phyloP scores from a whole-genome alignment of 75 land plant species.

The Sequoiadendron giganteum region DNA sequence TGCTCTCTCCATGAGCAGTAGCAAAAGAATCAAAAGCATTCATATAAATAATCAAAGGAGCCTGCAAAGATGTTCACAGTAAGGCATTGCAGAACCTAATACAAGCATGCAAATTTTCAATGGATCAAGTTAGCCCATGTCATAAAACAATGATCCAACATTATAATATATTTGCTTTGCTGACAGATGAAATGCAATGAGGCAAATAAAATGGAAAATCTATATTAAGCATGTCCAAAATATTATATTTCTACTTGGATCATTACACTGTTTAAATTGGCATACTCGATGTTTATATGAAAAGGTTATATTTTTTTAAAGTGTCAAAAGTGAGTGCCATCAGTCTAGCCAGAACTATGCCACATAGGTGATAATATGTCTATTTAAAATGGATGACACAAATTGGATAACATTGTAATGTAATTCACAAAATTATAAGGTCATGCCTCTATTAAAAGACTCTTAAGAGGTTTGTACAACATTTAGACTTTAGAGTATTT shows the following conservation, averaged over 20 bases:
- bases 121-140: not conserved
- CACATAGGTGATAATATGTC: not conserved
- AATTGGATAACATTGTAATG: not conserved
- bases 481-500: too few relatives aligned
- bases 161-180: not conserved
- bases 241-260: not conserved
- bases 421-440: too few relatives aligned
- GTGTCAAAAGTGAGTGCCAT: not conserved
- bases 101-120: not conserved
- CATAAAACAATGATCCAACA: not conserved
- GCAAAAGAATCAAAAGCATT: conserved; percentile 93
- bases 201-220: not conserved
- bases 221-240: not conserved
- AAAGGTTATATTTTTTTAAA: not conserved
- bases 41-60: conserved; percentile 91
- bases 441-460: too few relatives aligned
- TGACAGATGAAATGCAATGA: not conserved
- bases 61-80: conserved; percentile 35
- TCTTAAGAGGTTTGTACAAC: too few relatives aligned
- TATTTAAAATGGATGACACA: not conserved
- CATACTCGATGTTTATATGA: not conserved
- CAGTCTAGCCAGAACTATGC: not conserved
- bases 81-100: not conserved
- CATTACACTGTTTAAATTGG: not conserved
- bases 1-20: conserved; percentile 80